These are phyloP conservation scores for Yamadazyma atmosphaerica DNA, from an alignment of 1,139 yeast genomes.

Conservation along the genomic window DNA sequence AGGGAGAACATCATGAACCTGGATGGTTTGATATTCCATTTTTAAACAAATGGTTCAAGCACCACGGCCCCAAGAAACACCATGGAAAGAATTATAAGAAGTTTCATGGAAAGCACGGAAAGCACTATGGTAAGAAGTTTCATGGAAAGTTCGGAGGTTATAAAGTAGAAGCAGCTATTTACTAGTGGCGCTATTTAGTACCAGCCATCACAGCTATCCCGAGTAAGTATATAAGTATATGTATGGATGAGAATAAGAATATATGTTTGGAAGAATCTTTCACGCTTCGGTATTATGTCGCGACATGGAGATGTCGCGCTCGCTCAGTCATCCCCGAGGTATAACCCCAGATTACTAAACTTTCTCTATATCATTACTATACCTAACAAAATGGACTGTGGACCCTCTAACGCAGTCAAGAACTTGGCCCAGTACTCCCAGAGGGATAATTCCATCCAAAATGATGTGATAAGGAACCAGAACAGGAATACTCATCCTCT, in stretches of 20 bases:
- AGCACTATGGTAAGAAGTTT: no score
- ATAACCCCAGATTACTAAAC: slow-evolving; percentile 1
- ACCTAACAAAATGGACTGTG: slow-evolving; percentile 47
- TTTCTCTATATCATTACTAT: background rate
- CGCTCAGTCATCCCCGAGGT: background rate
- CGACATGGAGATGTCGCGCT: no score
- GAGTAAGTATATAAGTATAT: no score
- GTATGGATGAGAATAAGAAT: no score
- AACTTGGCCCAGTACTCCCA: slow-evolving; percentile 34
- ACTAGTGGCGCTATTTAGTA: no score
- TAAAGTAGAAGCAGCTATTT: no score
- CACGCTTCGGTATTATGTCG: no score
- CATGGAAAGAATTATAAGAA: background rate
- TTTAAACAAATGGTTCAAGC: background rate
- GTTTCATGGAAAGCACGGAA: background rate
- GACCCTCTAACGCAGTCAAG: slow-evolving; percentile 38
- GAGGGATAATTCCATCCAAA: slow-evolving; percentile 33
- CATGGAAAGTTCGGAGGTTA: no score
- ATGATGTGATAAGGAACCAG: slow-evolving; percentile 19
- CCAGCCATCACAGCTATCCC: no score
- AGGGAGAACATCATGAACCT: background rate
- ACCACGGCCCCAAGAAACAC: background rate
- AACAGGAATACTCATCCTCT: slow-evolving; percentile 9
- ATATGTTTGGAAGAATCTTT: no score
- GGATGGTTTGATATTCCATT: background rate